Evolutionary conservation across 345 rosid genomes (phyloP).

Genomic region (Nephelium lappaceum): DNA sequence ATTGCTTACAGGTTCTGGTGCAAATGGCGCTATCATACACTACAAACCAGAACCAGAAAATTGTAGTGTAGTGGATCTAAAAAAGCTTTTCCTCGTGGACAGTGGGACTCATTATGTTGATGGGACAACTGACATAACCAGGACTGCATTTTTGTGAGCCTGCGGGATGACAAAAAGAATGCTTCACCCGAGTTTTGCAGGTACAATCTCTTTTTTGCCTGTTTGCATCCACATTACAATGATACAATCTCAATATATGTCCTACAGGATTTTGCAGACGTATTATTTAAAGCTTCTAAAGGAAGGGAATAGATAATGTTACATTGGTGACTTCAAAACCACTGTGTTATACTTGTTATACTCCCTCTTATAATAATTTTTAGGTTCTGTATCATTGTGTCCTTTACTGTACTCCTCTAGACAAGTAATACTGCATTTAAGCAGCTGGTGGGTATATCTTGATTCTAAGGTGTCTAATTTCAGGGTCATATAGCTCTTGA

Average conservation of each 20-base stretch:
- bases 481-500: slow-evolving; percentile 99
- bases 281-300: not conserved
- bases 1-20: slow-evolving; percentile 75
- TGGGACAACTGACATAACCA: slow-evolving; percentile 95
- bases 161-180: slow-evolving; percentile 74
- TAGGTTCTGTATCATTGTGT: not conserved
- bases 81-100: slow-evolving; percentile 78
- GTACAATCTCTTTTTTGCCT: slow-evolving; percentile 33
- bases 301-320: not conserved
- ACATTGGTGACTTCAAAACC: not conserved
- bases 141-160: slow-evolving; percentile 95
- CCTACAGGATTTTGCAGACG: not conserved
- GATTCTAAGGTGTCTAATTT: slow-evolving; percentile 21
- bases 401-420: not conserved
- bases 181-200: slow-evolving; percentile 94
- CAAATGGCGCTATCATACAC: slow-evolving; percentile 96
- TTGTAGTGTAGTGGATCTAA: slow-evolving; percentile 75
- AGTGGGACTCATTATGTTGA: slow-evolving; percentile 97
- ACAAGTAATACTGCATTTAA: not conserved
- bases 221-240: not conserved
- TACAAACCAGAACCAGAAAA: slow-evolving; percentile 83
- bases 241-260: not conserved
- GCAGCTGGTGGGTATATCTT: slow-evolving; percentile 2
- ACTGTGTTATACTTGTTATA: not conserved
- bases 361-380: not conserved